phyloP scores from a whole-genome alignment of 2,329 filamentous ascomycete species.

The Magnaporthiopsis incrustans region DNA sequence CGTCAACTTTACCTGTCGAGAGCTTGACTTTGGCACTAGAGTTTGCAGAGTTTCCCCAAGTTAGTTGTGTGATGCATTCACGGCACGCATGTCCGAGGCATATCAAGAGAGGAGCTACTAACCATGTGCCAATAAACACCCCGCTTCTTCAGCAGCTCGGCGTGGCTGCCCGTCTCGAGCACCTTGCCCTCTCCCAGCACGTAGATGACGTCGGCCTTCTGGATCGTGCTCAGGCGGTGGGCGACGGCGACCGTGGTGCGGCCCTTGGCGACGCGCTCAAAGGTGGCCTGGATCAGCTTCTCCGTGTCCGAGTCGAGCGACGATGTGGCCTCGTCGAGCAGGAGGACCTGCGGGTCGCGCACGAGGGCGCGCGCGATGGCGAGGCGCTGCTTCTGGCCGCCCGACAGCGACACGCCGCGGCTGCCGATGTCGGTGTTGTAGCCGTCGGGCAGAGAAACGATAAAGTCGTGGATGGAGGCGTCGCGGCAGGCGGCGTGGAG shows the following conservation, averaged over 20 bases:
- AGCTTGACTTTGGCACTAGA: constrained; percentile 50
- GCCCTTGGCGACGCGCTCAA: constrained; percentile 53
- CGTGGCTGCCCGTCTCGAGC: constrained; percentile 45
- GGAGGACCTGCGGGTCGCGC: constrained; percentile 40
- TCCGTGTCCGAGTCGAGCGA: constrained; percentile 53
- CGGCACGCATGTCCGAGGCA: background rate
- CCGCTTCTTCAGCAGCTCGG: constrained; percentile 40
- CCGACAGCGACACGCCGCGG: constrained; percentile 54
- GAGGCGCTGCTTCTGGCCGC: constrained; percentile 48
- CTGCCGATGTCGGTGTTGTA: constrained; percentile 62
- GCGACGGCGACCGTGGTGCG: constrained; percentile 67
- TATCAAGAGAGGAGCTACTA: constrained; percentile 17
- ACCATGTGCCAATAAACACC: constrained; percentile 54
- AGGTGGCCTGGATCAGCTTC: constrained; percentile 54
- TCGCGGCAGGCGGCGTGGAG: constrained; percentile 47
- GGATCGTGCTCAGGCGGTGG: constrained; percentile 46
- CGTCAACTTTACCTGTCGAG: constrained; percentile 34
- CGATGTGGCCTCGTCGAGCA: constrained; percentile 53
- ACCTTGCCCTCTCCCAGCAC: constrained; percentile 61
- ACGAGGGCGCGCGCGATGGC: constrained; percentile 48
- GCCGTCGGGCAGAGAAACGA: constrained; percentile 56
- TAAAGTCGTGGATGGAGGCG: constrained; percentile 65
- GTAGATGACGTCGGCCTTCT: constrained; percentile 45
- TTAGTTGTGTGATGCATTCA: background rate
- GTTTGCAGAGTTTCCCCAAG: background rate